Conservation (phyloP, 1,284 basidiomycete genomes). For the Phlebopus sp. region DNA sequence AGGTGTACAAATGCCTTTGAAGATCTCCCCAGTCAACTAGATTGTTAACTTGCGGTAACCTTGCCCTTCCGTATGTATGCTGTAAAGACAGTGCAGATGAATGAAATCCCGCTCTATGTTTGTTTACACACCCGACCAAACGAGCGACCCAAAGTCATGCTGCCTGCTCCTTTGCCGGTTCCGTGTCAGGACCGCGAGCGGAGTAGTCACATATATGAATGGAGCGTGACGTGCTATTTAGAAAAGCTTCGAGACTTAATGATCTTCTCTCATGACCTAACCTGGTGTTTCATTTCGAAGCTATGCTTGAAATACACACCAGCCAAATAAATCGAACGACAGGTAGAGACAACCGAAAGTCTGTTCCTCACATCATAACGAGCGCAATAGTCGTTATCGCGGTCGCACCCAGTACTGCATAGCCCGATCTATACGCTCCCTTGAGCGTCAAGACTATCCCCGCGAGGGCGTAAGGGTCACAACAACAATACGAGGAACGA, state of each 20-base stretch:
- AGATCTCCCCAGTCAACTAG: constrained; percentile 1
- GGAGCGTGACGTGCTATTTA: too few species aligned
- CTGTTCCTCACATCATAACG: constrained; percentile 44
- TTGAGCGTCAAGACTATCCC: constrained; percentile 74
- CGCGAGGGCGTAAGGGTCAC: constrained; percentile 3
- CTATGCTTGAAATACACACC: not conserved
- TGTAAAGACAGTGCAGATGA: too few species aligned
- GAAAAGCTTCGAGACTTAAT: too few species aligned
- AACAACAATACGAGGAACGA: not conserved
- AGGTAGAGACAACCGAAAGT: not conserved
- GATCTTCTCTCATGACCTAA: not conserved
- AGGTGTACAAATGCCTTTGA: constrained; percentile 12
- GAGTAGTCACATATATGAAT: too few species aligned
- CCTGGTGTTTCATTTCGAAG: not conserved
- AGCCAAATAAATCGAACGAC: not conserved
- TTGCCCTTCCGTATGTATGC: too few species aligned
- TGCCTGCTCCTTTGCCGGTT: too few species aligned
- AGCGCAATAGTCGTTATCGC: constrained; percentile 70
- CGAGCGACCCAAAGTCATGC: too few species aligned
- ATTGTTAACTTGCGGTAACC: not conserved
- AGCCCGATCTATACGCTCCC: constrained; percentile 76
- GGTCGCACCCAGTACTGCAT: constrained; percentile 82
- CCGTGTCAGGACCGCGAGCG: too few species aligned
- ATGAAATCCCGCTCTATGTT: too few species aligned
- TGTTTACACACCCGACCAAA: too few species aligned